Evolutionary conservation across 2,329 filamentous ascomycete species (phyloP).

Genomic region (Colletotrichum incanum): DNA sequence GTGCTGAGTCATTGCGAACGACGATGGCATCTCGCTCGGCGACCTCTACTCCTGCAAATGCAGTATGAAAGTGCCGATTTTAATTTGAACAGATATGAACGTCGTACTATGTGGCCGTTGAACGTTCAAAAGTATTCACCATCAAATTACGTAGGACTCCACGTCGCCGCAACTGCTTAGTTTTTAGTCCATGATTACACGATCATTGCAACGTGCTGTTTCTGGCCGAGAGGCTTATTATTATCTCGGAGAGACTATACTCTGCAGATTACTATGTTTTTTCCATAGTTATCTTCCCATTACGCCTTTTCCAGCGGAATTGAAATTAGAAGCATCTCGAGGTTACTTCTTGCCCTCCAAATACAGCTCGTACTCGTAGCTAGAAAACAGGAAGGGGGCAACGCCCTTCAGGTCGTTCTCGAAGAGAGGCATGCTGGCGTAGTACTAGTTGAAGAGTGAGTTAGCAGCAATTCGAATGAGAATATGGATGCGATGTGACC

Average conservation of each 20-base stretch:
- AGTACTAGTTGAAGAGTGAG: constrained; percentile 43
- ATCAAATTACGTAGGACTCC: background rate
- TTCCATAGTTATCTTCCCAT: background rate
- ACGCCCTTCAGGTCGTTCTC: constrained; percentile 49
- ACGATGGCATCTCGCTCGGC: no score
- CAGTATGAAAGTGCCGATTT: no score
- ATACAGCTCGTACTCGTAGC: constrained; percentile 46
- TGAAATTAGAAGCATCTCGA: background rate
- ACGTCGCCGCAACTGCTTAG: background rate
- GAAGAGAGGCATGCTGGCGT: constrained; percentile 47
- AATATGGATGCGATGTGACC: constrained; percentile 39
- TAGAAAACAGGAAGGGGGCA: constrained; percentile 47
- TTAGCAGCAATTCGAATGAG: background rate
- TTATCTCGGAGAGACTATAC: background rate
- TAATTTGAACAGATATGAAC: no score
- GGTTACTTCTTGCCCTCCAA: constrained; percentile 29
- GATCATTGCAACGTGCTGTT: background rate
- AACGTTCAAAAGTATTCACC: no score
- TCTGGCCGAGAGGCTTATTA: no score
- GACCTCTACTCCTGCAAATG: no score
- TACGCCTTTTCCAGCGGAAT: background rate
- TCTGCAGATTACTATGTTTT: background rate
- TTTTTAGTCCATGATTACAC: background rate
- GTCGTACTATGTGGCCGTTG: no score
- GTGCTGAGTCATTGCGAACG: no score